phyloP scores from a whole-genome alignment of 306 rosid species.

The Cucumis hystrix region DNA sequence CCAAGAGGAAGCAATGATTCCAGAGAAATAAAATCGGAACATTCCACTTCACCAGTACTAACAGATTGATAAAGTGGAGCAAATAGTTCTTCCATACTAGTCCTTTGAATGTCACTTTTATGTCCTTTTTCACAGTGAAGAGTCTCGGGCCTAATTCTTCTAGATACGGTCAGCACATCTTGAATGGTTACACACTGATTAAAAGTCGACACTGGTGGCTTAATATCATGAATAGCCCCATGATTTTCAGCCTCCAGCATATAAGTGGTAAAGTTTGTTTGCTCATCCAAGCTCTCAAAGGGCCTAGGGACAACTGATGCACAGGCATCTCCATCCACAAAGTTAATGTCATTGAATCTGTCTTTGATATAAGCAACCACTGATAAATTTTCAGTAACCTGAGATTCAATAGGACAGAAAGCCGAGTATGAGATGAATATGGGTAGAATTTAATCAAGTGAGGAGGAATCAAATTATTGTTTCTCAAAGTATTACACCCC shows the following conservation, averaged over 20 bases:
- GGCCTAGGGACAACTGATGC: slow-evolving; percentile 22
- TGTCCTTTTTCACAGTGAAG: slow-evolving; percentile 12
- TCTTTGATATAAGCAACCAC: slow-evolving; percentile 42
- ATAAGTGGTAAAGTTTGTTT: slow-evolving; percentile 17
- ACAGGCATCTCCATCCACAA: slow-evolving; percentile 15
- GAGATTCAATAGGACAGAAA: slow-evolving; percentile 19
- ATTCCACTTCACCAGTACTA: slow-evolving; percentile 16
- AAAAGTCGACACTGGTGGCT: slow-evolving; percentile 13
- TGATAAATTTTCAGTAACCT: slow-evolving; percentile 68
- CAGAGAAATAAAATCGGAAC: slow-evolving; percentile 22
- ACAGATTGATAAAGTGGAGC: slow-evolving; percentile 6
- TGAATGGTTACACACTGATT: slow-evolving; percentile 16
- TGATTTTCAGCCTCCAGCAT: slow-evolving; percentile 13
- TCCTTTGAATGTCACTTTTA: slow-evolving; percentile 13
- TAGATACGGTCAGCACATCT: slow-evolving; percentile 11
- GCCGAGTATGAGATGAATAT: slow-evolving; percentile 14
- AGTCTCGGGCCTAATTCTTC: slow-evolving; percentile 10
- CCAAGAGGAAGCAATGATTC: slow-evolving; percentile 27
- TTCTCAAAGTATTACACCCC: not conserved
- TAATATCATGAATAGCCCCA: slow-evolving; percentile 18
- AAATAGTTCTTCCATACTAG: slow-evolving; percentile 6
- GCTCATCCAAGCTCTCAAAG: slow-evolving; percentile 25
- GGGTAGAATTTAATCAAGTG: not conserved
- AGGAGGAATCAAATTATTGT: not conserved
- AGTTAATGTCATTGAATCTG: slow-evolving; percentile 28